These are phyloP conservation scores for Plantago major DNA, from an alignment of 257 asterid genomes.

Conservation along the genomic window DNA sequence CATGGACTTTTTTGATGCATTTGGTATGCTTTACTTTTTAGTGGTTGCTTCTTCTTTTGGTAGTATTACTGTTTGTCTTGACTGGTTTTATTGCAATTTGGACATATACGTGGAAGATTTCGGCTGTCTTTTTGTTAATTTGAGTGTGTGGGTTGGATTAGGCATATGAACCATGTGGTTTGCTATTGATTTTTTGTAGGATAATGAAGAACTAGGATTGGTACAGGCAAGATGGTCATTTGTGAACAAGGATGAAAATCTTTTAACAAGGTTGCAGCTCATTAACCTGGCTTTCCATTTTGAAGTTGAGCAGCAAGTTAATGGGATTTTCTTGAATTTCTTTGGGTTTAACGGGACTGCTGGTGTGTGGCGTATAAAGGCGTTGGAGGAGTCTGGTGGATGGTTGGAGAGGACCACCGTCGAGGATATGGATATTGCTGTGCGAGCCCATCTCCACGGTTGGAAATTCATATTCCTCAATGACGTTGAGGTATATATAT, in stretches of 20 bases:
- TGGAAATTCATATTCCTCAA: conserved; percentile 92
- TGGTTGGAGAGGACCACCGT: conserved; percentile 98
- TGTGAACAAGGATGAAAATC: conserved; percentile 89
- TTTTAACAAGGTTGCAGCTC: conserved; percentile 78
- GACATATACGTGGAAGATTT: not conserved
- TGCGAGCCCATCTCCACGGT: conserved; percentile 93
- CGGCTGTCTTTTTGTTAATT: not conserved
- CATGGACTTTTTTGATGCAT: not conserved
- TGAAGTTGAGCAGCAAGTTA: conserved; percentile 96
- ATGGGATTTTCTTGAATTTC: conserved; percentile 75
- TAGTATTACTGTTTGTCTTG: not conserved
- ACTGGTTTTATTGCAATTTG: conserved; percentile 7
- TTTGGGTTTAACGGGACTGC: conserved; percentile 99
- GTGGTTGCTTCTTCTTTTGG: conserved; percentile 2
- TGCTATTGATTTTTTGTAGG: conserved; percentile 40
- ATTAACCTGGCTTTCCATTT: conserved; percentile 91
- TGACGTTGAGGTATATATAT: conserved; percentile 69
- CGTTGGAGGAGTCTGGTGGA: conserved; percentile 92
- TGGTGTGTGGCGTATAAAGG: conserved; percentile 95
- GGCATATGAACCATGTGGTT: conserved; percentile 4
- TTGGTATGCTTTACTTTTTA: not conserved
- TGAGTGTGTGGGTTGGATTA: not conserved
- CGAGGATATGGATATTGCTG: conserved; percentile 99
- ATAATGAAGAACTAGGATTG: conserved; percentile 82
- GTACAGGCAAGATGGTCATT: conserved; percentile 98